Evolutionary conservation across 2,329 filamentous ascomycete genomes (phyloP), one percentile per base, ranked within the genome.

Genomic region (Fusarium sp.): DNA sequence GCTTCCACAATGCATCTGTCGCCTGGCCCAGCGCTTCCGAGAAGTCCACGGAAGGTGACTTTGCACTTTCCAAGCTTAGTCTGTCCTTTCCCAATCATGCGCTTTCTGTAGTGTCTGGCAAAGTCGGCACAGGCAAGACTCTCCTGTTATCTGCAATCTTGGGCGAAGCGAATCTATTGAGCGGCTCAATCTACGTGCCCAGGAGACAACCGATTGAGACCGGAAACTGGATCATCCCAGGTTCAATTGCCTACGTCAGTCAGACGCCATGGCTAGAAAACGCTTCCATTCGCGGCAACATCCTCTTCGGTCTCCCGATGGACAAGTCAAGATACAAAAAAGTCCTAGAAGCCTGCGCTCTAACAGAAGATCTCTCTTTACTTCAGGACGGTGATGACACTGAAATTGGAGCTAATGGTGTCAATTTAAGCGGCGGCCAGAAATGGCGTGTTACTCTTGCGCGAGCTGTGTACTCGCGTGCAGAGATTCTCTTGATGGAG

Each of bases 241-340:
- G 85, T 6, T 86, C 90, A 1, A 85, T 93, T 48, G 92, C 91
- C 0, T 94, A 89, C 70, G 90, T 94, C 26, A 88, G 90, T 4
- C 91, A 94, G 74, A 93, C 91, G 11, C 92, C 92, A 0, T 95
- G 92, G 92, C 92, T 95, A 49, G 92, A 94, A 74, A 94, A 94
- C 71, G 90, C 90, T 0, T 91, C 88, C 5, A 88, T 96, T 59
- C 88, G 86, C 55, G 88, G 93, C 42, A 96, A 95, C 70, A 91
- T 95, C 50, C 79, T 93, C 0, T 95, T 94, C 64, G 91, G 91
- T 0, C 81, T 94, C 7, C 91, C 91, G 0, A 86, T 85, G 30
- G 87, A 93, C 58, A 81, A 88, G 56, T 80, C 84, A 10, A 87
- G 93, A 31, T 95, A 95, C 75, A 80, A 83, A 2, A 86, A 89